A percentile compares a stretch with the other conserved stretches of the same genome.
Conservation (phyloP, 2,329 filamentous ascomycete species). For the Alternaria incomplexa region DNA sequence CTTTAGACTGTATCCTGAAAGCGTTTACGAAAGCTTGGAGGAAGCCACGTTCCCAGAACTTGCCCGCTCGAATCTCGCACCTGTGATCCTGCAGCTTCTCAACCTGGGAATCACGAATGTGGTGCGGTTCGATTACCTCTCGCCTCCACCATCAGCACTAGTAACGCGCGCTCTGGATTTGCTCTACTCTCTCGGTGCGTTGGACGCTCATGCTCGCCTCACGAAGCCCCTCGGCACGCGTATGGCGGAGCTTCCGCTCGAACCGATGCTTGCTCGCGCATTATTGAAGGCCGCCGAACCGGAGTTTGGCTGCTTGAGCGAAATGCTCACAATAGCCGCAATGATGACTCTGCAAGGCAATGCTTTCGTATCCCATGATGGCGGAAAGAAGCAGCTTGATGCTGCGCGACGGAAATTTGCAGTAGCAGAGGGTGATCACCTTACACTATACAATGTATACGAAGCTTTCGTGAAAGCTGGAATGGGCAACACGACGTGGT, state of each 20-base stretch:
- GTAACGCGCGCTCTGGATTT: slow-evolving; percentile 87
- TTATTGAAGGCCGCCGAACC: slow-evolving; percentile 70
- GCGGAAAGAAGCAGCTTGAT: slow-evolving; percentile 76
- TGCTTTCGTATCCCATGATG: slow-evolving; percentile 82
- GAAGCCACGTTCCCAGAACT: slow-evolving; percentile 86
- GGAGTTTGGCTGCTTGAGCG: slow-evolving; percentile 78
- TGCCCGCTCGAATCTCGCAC: slow-evolving; percentile 87
- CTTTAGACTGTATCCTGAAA: slow-evolving; percentile 88
- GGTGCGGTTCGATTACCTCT: slow-evolving; percentile 86
- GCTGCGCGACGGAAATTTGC: slow-evolving; percentile 80
- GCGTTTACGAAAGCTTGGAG: slow-evolving; percentile 68
- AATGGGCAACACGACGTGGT: slow-evolving; percentile 84
- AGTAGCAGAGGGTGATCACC: slow-evolving; percentile 89
- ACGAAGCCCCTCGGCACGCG: slow-evolving; percentile 84
- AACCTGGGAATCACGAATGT: slow-evolving; percentile 95
- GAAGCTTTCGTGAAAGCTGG: slow-evolving; percentile 84
- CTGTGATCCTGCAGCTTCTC: slow-evolving; percentile 88
- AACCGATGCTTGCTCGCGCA: slow-evolving; percentile 94
- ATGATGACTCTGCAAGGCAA: slow-evolving; percentile 88
- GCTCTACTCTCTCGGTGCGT: slow-evolving; percentile 81
- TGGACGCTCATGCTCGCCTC: slow-evolving; percentile 89
- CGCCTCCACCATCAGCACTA: slow-evolving; percentile 81
- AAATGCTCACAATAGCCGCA: slow-evolving; percentile 89
- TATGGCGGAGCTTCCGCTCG: slow-evolving; percentile 92
- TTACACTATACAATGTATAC: slow-evolving; percentile 93